Base-by-base conservation (phyloP, 495 filamentous ascomycete genomes). In the Massariosphaeria phaeospora region DNA sequence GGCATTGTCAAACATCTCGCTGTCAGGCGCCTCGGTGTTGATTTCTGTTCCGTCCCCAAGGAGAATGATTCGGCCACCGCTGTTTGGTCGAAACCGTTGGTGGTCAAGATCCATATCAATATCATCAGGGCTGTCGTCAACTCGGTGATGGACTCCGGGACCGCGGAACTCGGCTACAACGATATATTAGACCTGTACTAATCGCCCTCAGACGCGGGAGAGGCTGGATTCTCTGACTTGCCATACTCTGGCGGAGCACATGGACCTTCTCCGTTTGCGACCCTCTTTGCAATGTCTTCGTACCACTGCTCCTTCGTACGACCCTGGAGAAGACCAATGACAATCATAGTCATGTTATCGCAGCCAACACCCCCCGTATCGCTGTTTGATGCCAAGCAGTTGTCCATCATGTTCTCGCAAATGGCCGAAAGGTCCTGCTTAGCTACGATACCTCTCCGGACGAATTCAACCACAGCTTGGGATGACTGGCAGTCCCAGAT, bases 361-460 rank as follows among this genome's bases (percentile, higher is more conserved):
- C 93, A 98, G 56, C 93, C 93, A 42, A 98, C 93, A 38, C 93
- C 93, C 27, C 93, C 93, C 35, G 93, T 97, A 71, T 98, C 94
- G 63, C 90, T 93, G 77, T 93, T 96, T 45, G 89, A 90, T 25
- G 93, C 88, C 48, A 97, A 79, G 69, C 93, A 98, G 73, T 97
- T 98, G 75, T 97, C 91, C 93, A 98, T 98, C 89, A 98, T 94
- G 75, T 98, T 98, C 75, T 98, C 93, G 72, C 90, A 95, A 64
- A 98, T 96, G 65, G 84, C 83, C 42, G 87, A 80, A 17, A 98
- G 79, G 26, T 91, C 84, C 73, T 98, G 93, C 75, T 95, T 93
- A 17, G 90, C 91, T 18, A 88, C 89, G 68, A 98, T 95, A 31
- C 93, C 94, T 59, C 94, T 82, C 65, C 93, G 81, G 59, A 97